A percentile compares a stretch with the other conserved stretches of the same genome.
Conservation (phyloP, 805 yeast genomes). For the Wickerhamomyces sydowiorum region DNA sequence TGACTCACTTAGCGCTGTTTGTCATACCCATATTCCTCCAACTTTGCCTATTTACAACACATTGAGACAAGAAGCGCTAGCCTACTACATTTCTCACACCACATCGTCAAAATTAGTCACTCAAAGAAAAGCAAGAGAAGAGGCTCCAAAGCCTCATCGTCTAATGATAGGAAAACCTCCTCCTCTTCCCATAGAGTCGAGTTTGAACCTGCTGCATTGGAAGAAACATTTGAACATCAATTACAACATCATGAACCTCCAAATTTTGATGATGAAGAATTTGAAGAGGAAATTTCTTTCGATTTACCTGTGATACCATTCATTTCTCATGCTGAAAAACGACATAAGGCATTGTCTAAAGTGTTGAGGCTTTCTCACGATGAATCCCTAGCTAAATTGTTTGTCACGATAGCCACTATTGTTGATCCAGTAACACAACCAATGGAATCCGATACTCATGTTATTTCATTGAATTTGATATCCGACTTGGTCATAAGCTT, state of each 20-base stretch:
- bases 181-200: not conserved
- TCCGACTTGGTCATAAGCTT: slow-evolving; percentile 40
- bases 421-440: slow-evolving; percentile 71
- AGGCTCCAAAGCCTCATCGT: slow-evolving; percentile 13
- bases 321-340: slow-evolving; percentile 20
- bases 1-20: too few species aligned
- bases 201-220: not conserved
- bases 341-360: slow-evolving; percentile 26
- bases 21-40: too few species aligned
- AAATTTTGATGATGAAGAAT: slow-evolving; percentile 11
- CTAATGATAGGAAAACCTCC: not conserved
- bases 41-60: too few species aligned
- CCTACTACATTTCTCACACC: not conserved
- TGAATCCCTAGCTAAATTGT: slow-evolving; percentile 8
- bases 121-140: slow-evolving; percentile 13
- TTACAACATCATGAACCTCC: not conserved
- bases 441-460: slow-evolving; percentile 44
- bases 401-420: slow-evolving; percentile 28
- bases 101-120: not conserved
- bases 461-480: slow-evolving; percentile 51
- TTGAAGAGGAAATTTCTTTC: slow-evolving; percentile 25
- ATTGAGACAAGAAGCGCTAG: too few species aligned
- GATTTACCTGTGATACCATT: slow-evolving; percentile 20
- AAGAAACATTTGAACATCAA: not conserved
- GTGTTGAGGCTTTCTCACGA: slow-evolving; percentile 19